phyloP scores from a whole-genome alignment of 192 early-diverging fungal species.

The Coemansia sp. region DNA sequence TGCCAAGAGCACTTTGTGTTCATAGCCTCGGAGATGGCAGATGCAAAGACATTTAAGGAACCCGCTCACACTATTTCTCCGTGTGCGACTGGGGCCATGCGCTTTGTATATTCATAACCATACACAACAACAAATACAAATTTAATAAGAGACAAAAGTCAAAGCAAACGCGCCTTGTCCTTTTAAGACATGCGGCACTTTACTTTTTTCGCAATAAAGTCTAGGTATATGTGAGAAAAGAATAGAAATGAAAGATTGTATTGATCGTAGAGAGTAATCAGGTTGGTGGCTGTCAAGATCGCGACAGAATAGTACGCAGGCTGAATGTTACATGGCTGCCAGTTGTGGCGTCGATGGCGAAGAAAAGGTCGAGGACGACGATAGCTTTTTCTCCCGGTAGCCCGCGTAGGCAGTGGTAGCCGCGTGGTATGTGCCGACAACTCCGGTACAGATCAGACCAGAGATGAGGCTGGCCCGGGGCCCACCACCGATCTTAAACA shows the following conservation, averaged over 20 bases:
- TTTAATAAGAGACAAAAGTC: not conserved
- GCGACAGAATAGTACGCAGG: not conserved
- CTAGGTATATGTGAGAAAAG: not conserved
- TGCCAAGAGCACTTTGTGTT: conserved; percentile 31
- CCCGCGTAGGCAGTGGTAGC: conserved; percentile 31
- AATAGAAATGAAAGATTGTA: not conserved
- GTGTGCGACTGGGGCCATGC: conserved; percentile 38
- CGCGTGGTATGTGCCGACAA: conserved; percentile 60
- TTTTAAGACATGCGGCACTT: not conserved
- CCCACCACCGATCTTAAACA: conserved; percentile 76
- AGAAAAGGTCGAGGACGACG: conserved; percentile 8
- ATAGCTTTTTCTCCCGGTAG: conserved; percentile 29
- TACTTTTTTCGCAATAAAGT: not conserved
- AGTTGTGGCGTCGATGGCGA: conserved; percentile 33
- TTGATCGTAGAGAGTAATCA: not conserved
- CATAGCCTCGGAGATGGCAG: conserved; percentile 49
- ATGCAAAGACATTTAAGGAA: conserved; percentile 43
- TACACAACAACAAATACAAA: not conserved
- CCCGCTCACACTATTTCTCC: conserved; percentile 19
- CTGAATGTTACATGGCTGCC: conserved; percentile 13
- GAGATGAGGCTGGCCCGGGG: conserved; percentile 59
- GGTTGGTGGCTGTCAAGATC: not conserved
- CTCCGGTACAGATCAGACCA: conserved; percentile 60
- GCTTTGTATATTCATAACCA: conserved; percentile 27
- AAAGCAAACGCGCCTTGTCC: not conserved